Evolutionary conservation across 495 filamentous ascomycete genomes (phyloP), one percentile per base, ranked within the genome.

Genomic region (Penicillium odoratum): DNA sequence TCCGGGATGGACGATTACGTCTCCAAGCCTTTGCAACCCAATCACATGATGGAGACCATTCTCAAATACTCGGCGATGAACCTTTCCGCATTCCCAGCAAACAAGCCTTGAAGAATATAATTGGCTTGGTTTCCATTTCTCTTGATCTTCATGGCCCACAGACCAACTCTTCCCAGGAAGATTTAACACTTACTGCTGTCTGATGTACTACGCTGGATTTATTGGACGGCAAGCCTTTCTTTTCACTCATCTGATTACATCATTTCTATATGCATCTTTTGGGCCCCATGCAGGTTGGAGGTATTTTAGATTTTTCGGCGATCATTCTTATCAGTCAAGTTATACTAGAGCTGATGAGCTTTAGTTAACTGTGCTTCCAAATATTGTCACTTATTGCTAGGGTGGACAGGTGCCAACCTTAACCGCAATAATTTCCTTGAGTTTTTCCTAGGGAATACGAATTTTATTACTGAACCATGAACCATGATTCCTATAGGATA

Each of bases 1-100:
- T 87, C 87, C 7, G 91, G 91, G 7, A 93, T 93, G 90, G 88
- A 93, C 60, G 90, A 93, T 69, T 93, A 94, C 62, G 72, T 94
- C 5, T 76, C 88, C 16, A 94, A 93, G 61, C 90, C 90, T 0
- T 85, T 93, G 59, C 85, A 85, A 62, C 80, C 82, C 26, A 81
- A 80, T 50, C 81, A 79, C 1, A 76, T 93, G 51, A 88, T 92
- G 70, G 83, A 81, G 54, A 93, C 91, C 80, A 76, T 94, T 13
- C 64, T 88, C 4, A 79, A 84, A 28, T 88, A 84, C 77, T 50
- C 65, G 0, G 56, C 63, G 6, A 66, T 68, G 59, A 64, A 64
- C 26, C 49, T 60, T 26, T 11, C 48, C 30, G 5, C 53, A 18
- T 11, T 30, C 11, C 7, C 43, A 13, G 45, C 18, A 11, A 10